Conservation (phyloP, 805 yeast genomes). For the Cyberlindnera misumaiensis region DNA sequence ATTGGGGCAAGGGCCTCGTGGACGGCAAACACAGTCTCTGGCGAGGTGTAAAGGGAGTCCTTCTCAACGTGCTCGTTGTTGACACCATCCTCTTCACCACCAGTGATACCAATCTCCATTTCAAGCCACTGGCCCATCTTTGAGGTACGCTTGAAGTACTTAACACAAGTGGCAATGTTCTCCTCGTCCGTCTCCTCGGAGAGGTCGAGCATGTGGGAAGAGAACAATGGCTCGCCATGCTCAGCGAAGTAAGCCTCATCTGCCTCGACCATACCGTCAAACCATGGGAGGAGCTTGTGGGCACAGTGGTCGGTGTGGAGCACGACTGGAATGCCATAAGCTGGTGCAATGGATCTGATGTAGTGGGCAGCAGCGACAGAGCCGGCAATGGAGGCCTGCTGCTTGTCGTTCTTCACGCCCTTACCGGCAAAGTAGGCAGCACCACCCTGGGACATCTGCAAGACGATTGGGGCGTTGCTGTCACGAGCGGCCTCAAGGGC, state of each 20-base stretch:
- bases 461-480: conserved; percentile 86
- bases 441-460: conserved; percentile 98
- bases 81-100: conserved; percentile 99
- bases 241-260: conserved; percentile 86
- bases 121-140: conserved; percentile 96
- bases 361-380: conserved; percentile 96
- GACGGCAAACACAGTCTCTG: conserved; percentile 91
- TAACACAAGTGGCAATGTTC: conserved; percentile 89
- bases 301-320: conserved; percentile 99
- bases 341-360: conserved; percentile 93
- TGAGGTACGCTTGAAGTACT: conserved; percentile 91
- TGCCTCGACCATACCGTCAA: conserved; percentile 95
- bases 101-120: conserved; percentile 99
- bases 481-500: conserved; percentile 98
- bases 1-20: conserved; percentile 85
- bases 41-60: conserved; percentile 85
- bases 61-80: conserved; percentile 92
- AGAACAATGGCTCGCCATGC: conserved; percentile 93
- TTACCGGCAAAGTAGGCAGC: conserved; percentile 99
- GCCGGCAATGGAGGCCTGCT: conserved; percentile 91
- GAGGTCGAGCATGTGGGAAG: conserved; percentile 97
- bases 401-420: conserved; percentile 92
- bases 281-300: conserved; percentile 95
- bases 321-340: conserved; percentile 93
- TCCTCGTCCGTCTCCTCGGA: conserved; percentile 95